Base-by-base conservation (phyloP, 2,329 filamentous ascomycete species). In the Madurella mycetomatis region DNA sequence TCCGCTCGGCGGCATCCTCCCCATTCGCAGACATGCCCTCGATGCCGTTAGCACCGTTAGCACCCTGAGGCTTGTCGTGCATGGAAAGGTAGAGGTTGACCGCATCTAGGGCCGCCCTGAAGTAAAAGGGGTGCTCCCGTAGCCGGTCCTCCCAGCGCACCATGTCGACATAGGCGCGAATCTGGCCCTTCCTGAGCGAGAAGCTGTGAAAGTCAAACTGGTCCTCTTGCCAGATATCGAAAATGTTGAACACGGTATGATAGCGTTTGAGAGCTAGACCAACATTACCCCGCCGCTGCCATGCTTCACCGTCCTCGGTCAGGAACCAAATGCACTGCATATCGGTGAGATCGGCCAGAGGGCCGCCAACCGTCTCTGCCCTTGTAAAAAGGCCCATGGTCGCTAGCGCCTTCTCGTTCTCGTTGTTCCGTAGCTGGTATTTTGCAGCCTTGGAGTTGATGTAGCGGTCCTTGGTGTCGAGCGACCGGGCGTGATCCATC, bases 241-340 rank as follows among this genome's bases (percentile, higher is more conserved):
- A 99, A 61, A 99, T 95, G 72, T 89, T 90, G 69, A 87, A 86
- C 54, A 99, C 83, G 18, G 89, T 80, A 61, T 92, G 89, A 72
- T 96, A 92, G 47, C 95, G 85, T 77, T 99, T 99, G 50, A 99
- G 77, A 0, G 95, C 92, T 55, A 96, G 79, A 4, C 87, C 90
- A 45, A 88, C 75, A 64, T 95, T 91, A 60, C 86, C 85, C 69
- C 91, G 87, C 48, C 94, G 86, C 54, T 88, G 78, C 69, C 92
- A 91, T 2, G 92, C 85, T 73, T 96, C 89, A 52, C 90, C 94
- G 67, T 99, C 95, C 73, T 99, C 94, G 5, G 90, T 94, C 65
- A 99, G 75, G 69, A 86, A 99, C 95, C 94, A 99, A 63, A 97
- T 84, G 69, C 92, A 96, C 73, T 99, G 94, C 94, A 99, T 99